Base-by-base conservation (phyloP, 148 eudicot genomes). In the Camellia japonica region DNA sequence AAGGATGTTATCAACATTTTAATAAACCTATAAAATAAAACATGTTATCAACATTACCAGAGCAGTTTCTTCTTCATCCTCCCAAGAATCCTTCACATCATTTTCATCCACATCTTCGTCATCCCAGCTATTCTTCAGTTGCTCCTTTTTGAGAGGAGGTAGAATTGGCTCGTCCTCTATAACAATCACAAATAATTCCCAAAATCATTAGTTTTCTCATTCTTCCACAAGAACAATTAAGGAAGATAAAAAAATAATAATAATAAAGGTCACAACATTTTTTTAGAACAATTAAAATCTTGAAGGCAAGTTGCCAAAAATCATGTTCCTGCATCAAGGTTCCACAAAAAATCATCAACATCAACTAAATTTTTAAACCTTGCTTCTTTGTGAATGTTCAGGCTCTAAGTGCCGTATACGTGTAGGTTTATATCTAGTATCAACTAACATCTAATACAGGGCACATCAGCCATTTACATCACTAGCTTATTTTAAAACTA, bases 31-130 rank as follows among this genome's bases (percentile, higher is more conserved):
- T 30, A 30, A 30, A 30, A 79, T 38, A 54, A 61, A 66, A 11
- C 51, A 49, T 52, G 38, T 44, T 65, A 73, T 74, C 18, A 68
- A 20, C 6, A 56, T 81, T 91, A 95, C 99, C 90, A 83, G 89
- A 61, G 87, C 91, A 64, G 93, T 87, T 82, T 93, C 98, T 63
- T 95, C 99, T 12, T 93, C 97, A 86, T 95, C 99, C 81, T 95
- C 99, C 99, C 99, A 95, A 66, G 97, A 93, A 10, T 93, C 97
- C 87, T 92, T 95, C 60, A 95, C 87, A 76, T 88, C 97, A 80
- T 89, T 85, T 16, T 92, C 98, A 76, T 95, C 99, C 59, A 76
- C 84, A 85, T 95, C 99, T 88, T 95, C 99, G 76, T 95, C 99
- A 79, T 93, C 97, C 98, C 99, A 93, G 55, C 52, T 82, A 84